Conservation (phyloP, 345 rosid species). For the Streptanthus diversifolius region DNA sequence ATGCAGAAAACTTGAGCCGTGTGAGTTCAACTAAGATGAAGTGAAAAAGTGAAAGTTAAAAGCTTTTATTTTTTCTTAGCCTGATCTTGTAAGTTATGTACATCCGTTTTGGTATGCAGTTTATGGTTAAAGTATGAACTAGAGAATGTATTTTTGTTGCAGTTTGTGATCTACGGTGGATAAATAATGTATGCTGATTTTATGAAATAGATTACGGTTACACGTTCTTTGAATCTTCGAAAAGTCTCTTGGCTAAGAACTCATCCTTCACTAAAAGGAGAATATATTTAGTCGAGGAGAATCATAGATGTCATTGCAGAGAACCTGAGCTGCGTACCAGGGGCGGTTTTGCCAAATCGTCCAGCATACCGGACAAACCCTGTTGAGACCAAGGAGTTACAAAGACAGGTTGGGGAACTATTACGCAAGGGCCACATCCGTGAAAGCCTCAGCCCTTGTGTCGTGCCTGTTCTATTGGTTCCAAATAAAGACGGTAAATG, state of each 20-base stretch:
- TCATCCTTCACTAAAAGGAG: not conserved
- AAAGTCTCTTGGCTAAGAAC: not conserved
- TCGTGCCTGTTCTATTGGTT: too few relatives aligned
- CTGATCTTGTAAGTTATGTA: not conserved
- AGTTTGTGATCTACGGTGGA: not conserved
- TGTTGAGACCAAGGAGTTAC: too few relatives aligned
- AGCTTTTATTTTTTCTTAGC: not conserved
- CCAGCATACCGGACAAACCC: too few relatives aligned
- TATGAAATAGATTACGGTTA: constrained; percentile 4
- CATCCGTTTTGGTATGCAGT: not conserved
- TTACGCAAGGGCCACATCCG: too few relatives aligned
- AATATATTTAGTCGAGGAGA: too few relatives aligned
- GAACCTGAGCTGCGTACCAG: too few relatives aligned
- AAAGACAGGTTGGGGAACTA: too few relatives aligned
- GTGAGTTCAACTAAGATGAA: constrained; percentile 43
- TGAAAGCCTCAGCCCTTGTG: too few relatives aligned
- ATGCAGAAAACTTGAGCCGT: constrained; percentile 51
- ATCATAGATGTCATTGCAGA: too few relatives aligned
- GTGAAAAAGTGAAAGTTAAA: not conserved
- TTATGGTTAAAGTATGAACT: not conserved
- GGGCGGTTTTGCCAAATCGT: too few relatives aligned
- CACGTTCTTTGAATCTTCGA: not conserved
- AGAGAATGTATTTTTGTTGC: not conserved
- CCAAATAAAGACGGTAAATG: too few relatives aligned
- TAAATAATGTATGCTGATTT: not conserved